These are phyloP conservation scores for Debaryomyces psychrophilus DNA, from an alignment of 1,139 yeast species.

Conservation along the genomic window DNA sequence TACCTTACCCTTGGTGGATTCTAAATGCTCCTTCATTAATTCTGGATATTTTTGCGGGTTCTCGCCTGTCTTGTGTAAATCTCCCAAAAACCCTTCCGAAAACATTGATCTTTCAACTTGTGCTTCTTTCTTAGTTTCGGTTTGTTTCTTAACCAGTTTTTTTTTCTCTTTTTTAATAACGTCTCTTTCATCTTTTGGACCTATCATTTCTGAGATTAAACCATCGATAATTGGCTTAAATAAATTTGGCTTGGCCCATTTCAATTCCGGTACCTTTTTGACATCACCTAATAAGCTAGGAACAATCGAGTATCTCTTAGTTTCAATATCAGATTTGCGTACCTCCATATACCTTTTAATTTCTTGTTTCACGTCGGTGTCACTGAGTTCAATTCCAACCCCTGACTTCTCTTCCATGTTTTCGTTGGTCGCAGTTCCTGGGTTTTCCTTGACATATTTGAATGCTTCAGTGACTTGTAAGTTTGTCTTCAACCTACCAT, in stretches of 20 bases:
- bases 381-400: slow-evolving; percentile 75
- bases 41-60: slow-evolving; percentile 90
- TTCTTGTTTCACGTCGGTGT: slow-evolving; percentile 60
- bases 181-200: slow-evolving; percentile 97
- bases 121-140: slow-evolving; percentile 27
- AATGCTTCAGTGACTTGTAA: slow-evolving; percentile 83
- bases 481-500: slow-evolving; percentile 63
- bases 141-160: slow-evolving; percentile 31
- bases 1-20: slow-evolving; percentile 77
- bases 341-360: slow-evolving; percentile 63
- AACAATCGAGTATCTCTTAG: slow-evolving; percentile 76
- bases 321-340: slow-evolving; percentile 59
- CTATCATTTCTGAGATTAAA: slow-evolving; percentile 67
- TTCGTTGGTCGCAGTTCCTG: slow-evolving; percentile 39
- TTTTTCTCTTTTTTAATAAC: slow-evolving; percentile 78
- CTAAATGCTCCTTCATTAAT: slow-evolving; percentile 76
- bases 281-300: slow-evolving; percentile 78
- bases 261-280: slow-evolving; percentile 70
- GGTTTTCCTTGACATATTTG: slow-evolving; percentile 61
- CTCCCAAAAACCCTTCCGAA: slow-evolving; percentile 93
- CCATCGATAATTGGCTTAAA: slow-evolving; percentile 88
- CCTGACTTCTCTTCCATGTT: slow-evolving; percentile 70
- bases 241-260: slow-evolving; percentile 88
- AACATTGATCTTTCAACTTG: slow-evolving; percentile 78
- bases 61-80: slow-evolving; percentile 92